Evolutionary conservation across 176 grass and related monocot genomes (phyloP), one percentile per base, ranked within the genome.

Genomic region (Raddia distichophylla): DNA sequence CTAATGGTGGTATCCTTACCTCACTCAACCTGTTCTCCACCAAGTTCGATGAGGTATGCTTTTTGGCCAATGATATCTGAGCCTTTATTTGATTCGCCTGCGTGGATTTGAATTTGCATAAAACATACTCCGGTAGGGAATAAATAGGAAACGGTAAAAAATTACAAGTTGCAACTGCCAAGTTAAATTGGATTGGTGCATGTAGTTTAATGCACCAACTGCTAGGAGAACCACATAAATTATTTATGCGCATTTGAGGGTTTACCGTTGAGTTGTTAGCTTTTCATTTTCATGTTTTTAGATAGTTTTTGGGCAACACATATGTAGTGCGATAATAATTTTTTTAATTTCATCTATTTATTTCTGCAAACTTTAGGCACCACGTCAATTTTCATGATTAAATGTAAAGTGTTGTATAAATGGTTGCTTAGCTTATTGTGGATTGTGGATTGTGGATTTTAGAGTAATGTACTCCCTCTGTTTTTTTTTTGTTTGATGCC

Each of bases 1-100:
- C 96, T n/a, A 99, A 99, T 48, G 96, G 96, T 5, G 93, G 88
- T 44, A 95, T 99, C 76, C 84, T 99, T 33, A 99, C 96, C 46
- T 99, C 90, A 0, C 82, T 99, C 34, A 99, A 99, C 88, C 85
- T 95, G 18, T 95, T 99, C 78, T 60, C 91, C 42, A 95, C 93
- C 67, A 95, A 99, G 77, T 93, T 99, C 10, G 86, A 99, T 20
- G 93, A 99, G 90, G 93, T 94, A 59, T 11, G 3, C 22, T 61
- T 33, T 66, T 20, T 19, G 50, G 35, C 67, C 67, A 20, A 20
- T 2, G 8, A 48, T 61, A 8, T 81, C 14, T 56, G 15, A 79
- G 74, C 2, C 37, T 4, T 35, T 67, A 52, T 68, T 76, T 59
- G 1, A 1, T 43, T 53, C 10, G 12, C 27, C 18, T 19, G 40